Evolutionary conservation across 768 basidiomycete genomes (phyloP).

Genomic region (Hypholoma fasciculare): DNA sequence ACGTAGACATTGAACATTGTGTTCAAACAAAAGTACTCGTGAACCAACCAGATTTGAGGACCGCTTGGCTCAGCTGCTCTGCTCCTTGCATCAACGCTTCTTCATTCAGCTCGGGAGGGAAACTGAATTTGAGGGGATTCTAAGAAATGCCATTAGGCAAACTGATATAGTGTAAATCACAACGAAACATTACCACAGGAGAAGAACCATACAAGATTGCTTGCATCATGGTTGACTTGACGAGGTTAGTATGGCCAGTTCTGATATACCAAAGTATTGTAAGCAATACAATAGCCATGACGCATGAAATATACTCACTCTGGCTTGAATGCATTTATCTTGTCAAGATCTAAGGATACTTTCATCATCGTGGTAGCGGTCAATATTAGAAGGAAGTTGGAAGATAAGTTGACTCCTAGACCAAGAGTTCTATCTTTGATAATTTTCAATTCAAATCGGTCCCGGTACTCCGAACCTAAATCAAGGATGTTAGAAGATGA

Average conservation of each 20-base stretch:
- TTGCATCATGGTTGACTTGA: constrained; percentile 81
- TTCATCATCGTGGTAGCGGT: constrained; percentile 74
- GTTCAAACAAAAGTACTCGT: not conserved
- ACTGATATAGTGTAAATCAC: constrained; percentile 8
- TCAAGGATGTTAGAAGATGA: not conserved
- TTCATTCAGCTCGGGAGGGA: constrained; percentile 78
- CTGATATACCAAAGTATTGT: constrained; percentile 27
- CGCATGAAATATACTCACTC: constrained; percentile 46
- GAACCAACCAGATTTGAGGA: constrained; percentile 68
- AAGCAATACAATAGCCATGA: not conserved
- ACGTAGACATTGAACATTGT: constrained; percentile 3
- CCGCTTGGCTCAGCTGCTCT: constrained; percentile 68
- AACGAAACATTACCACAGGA: constrained; percentile 43
- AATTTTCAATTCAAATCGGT: constrained; percentile 73
- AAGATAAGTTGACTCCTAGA: constrained; percentile 56
- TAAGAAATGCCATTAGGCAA: constrained; percentile 22
- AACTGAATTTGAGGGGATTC: constrained; percentile 81
- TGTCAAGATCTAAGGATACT: constrained; percentile 59
- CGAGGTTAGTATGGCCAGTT: constrained; percentile 62
- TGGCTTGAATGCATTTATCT: constrained; percentile 56
- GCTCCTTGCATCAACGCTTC: constrained; percentile 80
- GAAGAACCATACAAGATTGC: constrained; percentile 78
- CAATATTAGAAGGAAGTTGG: constrained; percentile 54
- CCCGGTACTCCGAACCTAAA: constrained; percentile 68
- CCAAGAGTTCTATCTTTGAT: constrained; percentile 68